These are phyloP conservation scores for Colletotrichum cordylinicola DNA, from an alignment of 2,329 filamentous ascomycete genomes.

Conservation along the genomic window DNA sequence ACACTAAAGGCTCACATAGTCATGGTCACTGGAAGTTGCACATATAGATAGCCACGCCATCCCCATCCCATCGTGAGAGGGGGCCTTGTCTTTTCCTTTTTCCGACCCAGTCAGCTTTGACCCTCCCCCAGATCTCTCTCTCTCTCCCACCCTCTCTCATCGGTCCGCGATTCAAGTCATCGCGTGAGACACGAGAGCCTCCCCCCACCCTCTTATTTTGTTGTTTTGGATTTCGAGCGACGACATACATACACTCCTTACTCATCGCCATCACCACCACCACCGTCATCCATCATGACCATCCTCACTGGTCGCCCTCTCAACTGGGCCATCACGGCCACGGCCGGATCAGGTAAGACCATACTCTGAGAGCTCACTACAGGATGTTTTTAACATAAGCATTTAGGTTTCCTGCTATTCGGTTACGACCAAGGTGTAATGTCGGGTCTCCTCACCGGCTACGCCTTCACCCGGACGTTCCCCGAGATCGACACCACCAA, in stretches of 20 bases:
- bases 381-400: neutral
- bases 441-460: slow-evolving; percentile 36
- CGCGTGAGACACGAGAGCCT: neutral
- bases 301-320: slow-evolving; percentile 38
- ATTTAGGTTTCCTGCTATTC: slow-evolving; percentile 36
- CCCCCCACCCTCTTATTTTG: neutral
- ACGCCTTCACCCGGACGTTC: slow-evolving; percentile 35
- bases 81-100: neutral
- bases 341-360: slow-evolving; percentile 31
- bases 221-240: neutral
- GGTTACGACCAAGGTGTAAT: slow-evolving; percentile 28
- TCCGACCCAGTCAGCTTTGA: neutral
- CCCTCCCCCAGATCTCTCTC: neutral
- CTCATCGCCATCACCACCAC: neutral
- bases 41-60: slow-evolving; percentile 3
- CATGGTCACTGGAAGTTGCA: neutral
- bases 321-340: slow-evolving; percentile 41
- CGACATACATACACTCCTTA: neutral
- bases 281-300: slow-evolving; percentile 5
- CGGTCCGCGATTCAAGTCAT: neutral
- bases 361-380: neutral
- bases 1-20: neutral
- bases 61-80: neutral
- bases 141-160: neutral
- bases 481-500: slow-evolving; percentile 40